Percentiles rank a stretch among this genome's conserved stretches.
phyloP scores from a whole-genome alignment of 257 asterid species.

The Gentiana dahurica region DNA sequence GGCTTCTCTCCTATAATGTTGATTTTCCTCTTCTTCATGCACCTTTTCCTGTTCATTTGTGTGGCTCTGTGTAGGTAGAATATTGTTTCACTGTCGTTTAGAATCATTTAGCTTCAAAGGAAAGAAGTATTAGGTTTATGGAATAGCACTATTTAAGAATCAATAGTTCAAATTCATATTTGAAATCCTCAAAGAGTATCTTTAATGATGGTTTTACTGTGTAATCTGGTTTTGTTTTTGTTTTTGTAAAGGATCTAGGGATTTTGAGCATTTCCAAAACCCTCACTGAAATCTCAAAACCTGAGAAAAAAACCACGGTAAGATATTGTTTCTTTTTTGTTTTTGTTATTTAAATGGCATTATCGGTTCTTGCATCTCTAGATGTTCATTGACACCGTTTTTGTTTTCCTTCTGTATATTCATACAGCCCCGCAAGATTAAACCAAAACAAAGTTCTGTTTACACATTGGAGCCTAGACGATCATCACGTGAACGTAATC shows the following conservation, averaged over 20 bases:
- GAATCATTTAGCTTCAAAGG: too few relatives aligned
- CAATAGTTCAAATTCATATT: neutral
- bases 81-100: neutral
- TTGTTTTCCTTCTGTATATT: constrained; percentile 1
- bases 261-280: constrained; percentile 47
- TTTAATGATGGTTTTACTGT: too few relatives aligned
- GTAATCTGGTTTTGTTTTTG: neutral
- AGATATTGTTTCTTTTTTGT: constrained; percentile 9
- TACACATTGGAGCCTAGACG: constrained; percentile 68
- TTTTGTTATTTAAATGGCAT: constrained; percentile 5
- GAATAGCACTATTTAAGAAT: neutral
- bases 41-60: too few relatives aligned
- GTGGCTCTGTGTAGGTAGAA: neutral
- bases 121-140: neutral
- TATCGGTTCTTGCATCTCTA: neutral
- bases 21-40: neutral
- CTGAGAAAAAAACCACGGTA: constrained; percentile 55
- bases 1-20: neutral
- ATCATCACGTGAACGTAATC: constrained; percentile 64
- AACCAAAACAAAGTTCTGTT: constrained; percentile 19
- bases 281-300: constrained; percentile 38
- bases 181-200: too few relatives aligned
- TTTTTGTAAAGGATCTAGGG: constrained; percentile 63
- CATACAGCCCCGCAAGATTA: constrained; percentile 23
- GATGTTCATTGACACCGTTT: neutral